Evolutionary conservation across 306 rosid species (phyloP), one percentile per base, ranked within the genome.

Genomic region (Castanospermum australe): DNA sequence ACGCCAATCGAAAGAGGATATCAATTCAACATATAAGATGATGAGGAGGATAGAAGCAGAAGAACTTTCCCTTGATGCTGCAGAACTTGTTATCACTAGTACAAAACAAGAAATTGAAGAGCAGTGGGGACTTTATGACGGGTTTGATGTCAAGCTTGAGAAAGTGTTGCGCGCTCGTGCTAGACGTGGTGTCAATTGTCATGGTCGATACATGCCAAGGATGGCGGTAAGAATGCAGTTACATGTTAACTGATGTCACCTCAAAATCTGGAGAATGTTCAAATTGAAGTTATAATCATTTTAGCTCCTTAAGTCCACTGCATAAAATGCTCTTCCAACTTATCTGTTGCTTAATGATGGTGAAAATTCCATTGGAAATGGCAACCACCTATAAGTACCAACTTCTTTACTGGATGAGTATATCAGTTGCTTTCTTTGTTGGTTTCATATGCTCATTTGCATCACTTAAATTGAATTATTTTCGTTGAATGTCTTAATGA

Each of bases 51-150:
- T 93, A 5, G 98, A 93, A 79, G 98, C 88, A 47, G 95, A 93
- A 75, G 98, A 91, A 73, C 97, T 93, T 76, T 86, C 96, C 35
- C 90, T 93, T 24, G 98, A 93, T 82, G 91, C 97, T 52, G 96
- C 98, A 55, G 98, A 93, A 77, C 93, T 92, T 79, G 97, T 93
- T 57, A 90, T 93, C 73, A 93, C 98, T n/a, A 92, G 98, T 68
- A 93, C 98, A 50, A 88, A 80, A 75, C 98, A 93, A 82, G 98
- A 93, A 82, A 92, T 92, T 42, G 95, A 91, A 21, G 95, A 93
- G 83, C 98, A 93, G 68, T 93, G 98, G 98, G 98, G 98, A 24
- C 97, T 93, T 36, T 93, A 93, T 50, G 97, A 93, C 71, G 98
- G 97, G 28, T 93, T 93, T 56, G 92, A 93, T 82, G 97, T 93